Evolutionary conservation across 2,329 filamentous ascomycete species (phyloP).

Genomic region (Scedosporium dehoogii): DNA sequence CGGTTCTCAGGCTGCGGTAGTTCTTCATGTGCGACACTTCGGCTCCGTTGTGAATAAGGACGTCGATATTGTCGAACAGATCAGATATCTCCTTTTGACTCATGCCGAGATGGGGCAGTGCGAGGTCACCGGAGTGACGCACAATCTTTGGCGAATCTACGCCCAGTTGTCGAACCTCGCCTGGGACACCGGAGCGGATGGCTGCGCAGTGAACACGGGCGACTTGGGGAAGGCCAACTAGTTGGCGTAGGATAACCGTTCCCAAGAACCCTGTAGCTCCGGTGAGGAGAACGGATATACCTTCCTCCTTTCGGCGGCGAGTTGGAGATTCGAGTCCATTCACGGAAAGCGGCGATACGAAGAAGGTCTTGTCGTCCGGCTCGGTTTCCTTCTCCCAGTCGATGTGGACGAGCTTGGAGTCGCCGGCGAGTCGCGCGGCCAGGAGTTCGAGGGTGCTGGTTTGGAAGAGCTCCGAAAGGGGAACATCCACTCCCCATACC

Average conservation of each 20-base stretch:
- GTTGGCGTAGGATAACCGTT: not conserved
- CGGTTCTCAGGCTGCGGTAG: constrained; percentile 17
- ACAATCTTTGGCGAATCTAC: constrained; percentile 10
- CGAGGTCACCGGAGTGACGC: constrained; percentile 18
- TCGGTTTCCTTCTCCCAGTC: not conserved
- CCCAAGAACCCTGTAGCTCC: not conserved
- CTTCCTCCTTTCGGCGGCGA: not conserved
- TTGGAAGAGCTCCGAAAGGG: not conserved
- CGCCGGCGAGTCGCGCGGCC: not conserved
- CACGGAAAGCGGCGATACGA: too few species aligned
- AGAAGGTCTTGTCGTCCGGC: too few species aligned
- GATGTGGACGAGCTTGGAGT: not conserved
- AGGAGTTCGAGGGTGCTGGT: not conserved
- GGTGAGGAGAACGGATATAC: not conserved
- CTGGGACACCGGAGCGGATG: not conserved
- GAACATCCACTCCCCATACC: constrained; percentile 19
- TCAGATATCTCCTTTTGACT: constrained; percentile 11
- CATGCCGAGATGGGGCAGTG: constrained; percentile 15
- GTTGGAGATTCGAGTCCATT: not conserved
- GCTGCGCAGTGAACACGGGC: not conserved
- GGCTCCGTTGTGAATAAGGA: constrained; percentile 42
- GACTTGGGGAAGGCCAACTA: not conserved
- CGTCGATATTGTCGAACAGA: constrained; percentile 23
- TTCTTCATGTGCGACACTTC: constrained; percentile 21
- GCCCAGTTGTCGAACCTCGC: constrained; percentile 6